phyloP scores from a whole-genome alignment of 768 basidiomycete species.

The Phaeotremella fagi region DNA sequence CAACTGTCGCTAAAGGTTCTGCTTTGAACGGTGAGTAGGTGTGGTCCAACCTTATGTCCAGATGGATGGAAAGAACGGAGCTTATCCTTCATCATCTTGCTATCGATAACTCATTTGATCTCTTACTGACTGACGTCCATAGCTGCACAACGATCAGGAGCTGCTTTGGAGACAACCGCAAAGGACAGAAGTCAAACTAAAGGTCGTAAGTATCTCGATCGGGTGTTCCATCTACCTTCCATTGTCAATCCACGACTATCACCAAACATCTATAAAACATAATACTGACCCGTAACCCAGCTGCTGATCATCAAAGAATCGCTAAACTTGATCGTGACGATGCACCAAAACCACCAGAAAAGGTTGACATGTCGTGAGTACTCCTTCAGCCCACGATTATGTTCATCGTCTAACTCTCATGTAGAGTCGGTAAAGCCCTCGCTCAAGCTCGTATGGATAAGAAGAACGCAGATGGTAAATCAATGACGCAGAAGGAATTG shows the following conservation, averaged over 20 bases:
- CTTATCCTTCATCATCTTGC: not conserved
- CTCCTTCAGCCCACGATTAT: conserved; percentile 61
- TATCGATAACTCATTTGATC: not conserved
- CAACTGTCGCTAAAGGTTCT: conserved; percentile 31
- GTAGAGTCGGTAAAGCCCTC: conserved; percentile 61
- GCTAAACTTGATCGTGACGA: conserved; percentile 93
- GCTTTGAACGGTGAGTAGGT: conserved; percentile 27
- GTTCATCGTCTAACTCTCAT: conserved; percentile 50
- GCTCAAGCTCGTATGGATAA: conserved; percentile 71
- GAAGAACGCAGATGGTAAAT: conserved; percentile 51
- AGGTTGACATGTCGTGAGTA: conserved; percentile 53
- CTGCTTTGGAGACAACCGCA: conserved; percentile 32
- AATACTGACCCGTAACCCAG: conserved; percentile 49
- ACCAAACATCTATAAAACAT: not conserved
- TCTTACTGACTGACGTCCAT: not conserved
- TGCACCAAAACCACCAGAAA: conserved; percentile 86
- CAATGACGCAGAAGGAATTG: conserved; percentile 80
- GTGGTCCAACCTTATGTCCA: not conserved
- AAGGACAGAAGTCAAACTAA: conserved; percentile 35
- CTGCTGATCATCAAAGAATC: conserved; percentile 87
- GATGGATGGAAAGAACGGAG: not conserved
- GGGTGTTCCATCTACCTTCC: not conserved
- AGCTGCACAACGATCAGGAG: conserved; percentile 39
- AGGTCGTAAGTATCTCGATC: conserved; percentile 35
- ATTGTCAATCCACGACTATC: not conserved